Base-by-base conservation (phyloP, 331 rosid species). In the Ulmus americana region DNA sequence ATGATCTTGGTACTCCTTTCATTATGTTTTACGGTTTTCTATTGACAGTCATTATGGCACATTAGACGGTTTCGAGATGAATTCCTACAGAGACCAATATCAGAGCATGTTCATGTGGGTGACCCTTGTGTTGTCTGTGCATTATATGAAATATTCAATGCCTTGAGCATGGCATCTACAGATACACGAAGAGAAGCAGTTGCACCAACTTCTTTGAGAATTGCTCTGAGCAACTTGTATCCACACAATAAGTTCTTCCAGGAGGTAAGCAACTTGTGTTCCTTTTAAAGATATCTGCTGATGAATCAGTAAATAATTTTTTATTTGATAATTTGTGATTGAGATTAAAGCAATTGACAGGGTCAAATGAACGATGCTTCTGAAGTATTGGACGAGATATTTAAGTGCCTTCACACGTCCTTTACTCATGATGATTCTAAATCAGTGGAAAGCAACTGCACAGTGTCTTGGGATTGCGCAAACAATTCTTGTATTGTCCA, bases 341-440 rank as follows among this genome's bases (percentile, higher is more conserved):
- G 70, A 81, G 54, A 54, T 55, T 46, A 35, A 62, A 63, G 65
- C 63, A 39, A 77, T 59, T 79, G 72, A 47, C 86, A 94, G 99
- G 96, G 84, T 75, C 97, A 94, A 78, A 94, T 94, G 99, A 94
- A 94, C 52, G 99, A 94, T 74, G 99, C 99, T 63, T 94, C 99
- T 67, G 99, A 94, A 83, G 99, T 94, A 11, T 77, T 94, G 70
- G 88, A 53, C 16, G 99, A 85, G 71, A 82, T 94, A 73, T 94
- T 90, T 86, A 85, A 85, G 67, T 85, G 99, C 85, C 92, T 94
- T 74, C 99, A 94, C 70, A 85, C 10, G 57, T 85, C 99, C 39
- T 90, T 87, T 76, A 78, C 88, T 68, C 66, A 78, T 60, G 77
- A 69, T 59, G 87, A 82, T 64, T 61, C 88, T 22, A 81, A 90